These are phyloP conservation scores for Crassisporium funariophilum DNA, from an alignment of 768 basidiomycete genomes.

Conservation along the genomic window DNA sequence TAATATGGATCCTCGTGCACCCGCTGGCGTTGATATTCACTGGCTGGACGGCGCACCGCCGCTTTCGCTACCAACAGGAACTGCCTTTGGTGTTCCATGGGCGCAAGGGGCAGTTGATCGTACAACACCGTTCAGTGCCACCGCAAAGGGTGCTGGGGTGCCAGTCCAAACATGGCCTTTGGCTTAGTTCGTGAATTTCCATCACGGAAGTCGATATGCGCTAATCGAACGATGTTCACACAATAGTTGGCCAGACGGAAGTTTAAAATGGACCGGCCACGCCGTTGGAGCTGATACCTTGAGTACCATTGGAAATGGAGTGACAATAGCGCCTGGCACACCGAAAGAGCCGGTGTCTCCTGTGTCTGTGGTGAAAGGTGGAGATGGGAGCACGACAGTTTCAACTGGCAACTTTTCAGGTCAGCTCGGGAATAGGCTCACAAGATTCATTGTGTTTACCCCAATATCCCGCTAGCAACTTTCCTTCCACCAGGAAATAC, in stretches of 20 bases:
- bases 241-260: slow-evolving; percentile 40
- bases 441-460: neutral
- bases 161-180: slow-evolving; percentile 36
- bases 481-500: slow-evolving; percentile 34
- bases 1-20: slow-evolving; percentile 11
- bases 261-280: slow-evolving; percentile 42
- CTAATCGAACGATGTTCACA: neutral
- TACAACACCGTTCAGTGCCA: slow-evolving; percentile 30
- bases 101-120: slow-evolving; percentile 37
- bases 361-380: slow-evolving; percentile 29
- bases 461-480: slow-evolving; percentile 17
- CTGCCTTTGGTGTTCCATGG: slow-evolving; percentile 40
- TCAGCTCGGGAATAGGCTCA: slow-evolving; percentile 7
- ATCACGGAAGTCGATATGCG: neutral
- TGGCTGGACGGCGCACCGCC: slow-evolving; percentile 37
- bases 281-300: slow-evolving; percentile 31
- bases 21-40: slow-evolving; percentile 28
- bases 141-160: slow-evolving; percentile 7
- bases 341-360: slow-evolving; percentile 34
- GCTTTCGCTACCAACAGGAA: slow-evolving; percentile 30
- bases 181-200: slow-evolving; percentile 30
- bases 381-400: slow-evolving; percentile 24
- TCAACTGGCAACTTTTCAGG: slow-evolving; percentile 38
- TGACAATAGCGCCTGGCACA: slow-evolving; percentile 31
- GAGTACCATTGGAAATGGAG: slow-evolving; percentile 17